Conservation (phyloP, 805 yeast genomes). For the Yamadazyma sp. region DNA sequence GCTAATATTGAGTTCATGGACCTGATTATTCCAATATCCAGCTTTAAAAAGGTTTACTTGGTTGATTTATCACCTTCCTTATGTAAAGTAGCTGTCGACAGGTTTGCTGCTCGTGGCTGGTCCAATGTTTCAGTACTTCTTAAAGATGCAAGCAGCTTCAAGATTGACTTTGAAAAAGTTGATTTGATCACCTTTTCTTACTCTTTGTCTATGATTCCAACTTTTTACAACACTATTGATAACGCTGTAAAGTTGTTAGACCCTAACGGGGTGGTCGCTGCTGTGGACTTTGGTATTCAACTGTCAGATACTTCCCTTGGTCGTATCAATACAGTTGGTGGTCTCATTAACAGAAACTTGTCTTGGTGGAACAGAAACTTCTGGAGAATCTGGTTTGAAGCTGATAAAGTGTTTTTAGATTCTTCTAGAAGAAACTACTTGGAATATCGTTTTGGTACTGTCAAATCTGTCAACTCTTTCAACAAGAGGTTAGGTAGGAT, state of each 20-base stretch:
- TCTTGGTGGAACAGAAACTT: constrained; percentile 78
- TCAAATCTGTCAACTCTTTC: constrained; percentile 68
- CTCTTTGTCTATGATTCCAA: constrained; percentile 82
- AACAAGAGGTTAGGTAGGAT: constrained; percentile 68
- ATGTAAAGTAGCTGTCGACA: constrained; percentile 64
- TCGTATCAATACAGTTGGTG: constrained; percentile 73
- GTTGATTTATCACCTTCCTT: constrained; percentile 78
- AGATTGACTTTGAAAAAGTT: constrained; percentile 48
- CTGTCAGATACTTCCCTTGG: constrained; percentile 62
- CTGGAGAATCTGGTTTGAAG: constrained; percentile 88
- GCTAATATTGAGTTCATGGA: constrained; percentile 78
- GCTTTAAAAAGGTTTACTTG: constrained; percentile 66
- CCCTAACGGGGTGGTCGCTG: constrained; percentile 61
- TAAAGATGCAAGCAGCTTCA: constrained; percentile 75
- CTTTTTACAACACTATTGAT: constrained; percentile 76
- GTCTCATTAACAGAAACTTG: constrained; percentile 65
- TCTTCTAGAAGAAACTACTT: constrained; percentile 79
- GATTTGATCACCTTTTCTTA: constrained; percentile 78
- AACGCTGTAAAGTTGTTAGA: constrained; percentile 55
- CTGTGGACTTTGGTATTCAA: constrained; percentile 82
- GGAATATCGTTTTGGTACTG: constrained; percentile 79
- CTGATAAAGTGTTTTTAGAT: constrained; percentile 76
- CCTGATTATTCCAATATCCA: constrained; percentile 44
- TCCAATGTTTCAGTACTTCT: constrained; percentile 66
- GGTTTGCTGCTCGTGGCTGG: constrained; percentile 47